Conservation (phyloP, 441 rosid genomes). For the Gossypium laxum region DNA sequence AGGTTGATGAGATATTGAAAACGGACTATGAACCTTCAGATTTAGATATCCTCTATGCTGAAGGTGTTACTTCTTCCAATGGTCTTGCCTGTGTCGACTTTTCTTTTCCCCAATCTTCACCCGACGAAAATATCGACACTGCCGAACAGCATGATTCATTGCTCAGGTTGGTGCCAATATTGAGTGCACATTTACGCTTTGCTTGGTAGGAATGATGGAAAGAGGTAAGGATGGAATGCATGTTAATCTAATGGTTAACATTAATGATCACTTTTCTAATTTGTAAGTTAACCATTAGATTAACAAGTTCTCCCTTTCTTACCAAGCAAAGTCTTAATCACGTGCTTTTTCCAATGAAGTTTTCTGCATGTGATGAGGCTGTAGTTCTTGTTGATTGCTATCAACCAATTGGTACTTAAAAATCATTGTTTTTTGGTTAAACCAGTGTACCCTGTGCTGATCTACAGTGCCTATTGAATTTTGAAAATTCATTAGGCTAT, state of each 20-base stretch:
- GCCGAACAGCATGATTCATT: conserved; percentile 66
- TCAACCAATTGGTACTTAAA: neutral
- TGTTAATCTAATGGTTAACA: neutral
- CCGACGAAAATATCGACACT: conserved; percentile 46
- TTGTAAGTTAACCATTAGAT: neutral
- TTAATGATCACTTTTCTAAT: neutral
- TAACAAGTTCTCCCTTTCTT: neutral
- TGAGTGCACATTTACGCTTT: neutral
- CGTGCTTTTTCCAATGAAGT: neutral
- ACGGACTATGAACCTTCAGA: conserved; percentile 86
- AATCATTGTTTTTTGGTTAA: neutral
- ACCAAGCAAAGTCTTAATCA: neutral
- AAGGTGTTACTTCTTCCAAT: conserved; percentile 89
- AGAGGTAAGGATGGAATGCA: neutral
- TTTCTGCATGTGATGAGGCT: neutral
- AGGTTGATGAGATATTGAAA: conserved; percentile 71
- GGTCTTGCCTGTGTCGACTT: conserved; percentile 87
- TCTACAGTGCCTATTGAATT: neutral
- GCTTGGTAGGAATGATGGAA: neutral
- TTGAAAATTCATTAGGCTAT: neutral
- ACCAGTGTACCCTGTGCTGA: neutral
- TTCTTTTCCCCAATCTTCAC: conserved; percentile 58
- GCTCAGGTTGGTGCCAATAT: conserved; percentile 44
- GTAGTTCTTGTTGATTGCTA: neutral
- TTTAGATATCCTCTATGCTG: conserved; percentile 82